These are phyloP conservation scores for Orbilia ellipsospora DNA, from an alignment of 2,329 filamentous ascomycete species.

Conservation along the genomic window DNA sequence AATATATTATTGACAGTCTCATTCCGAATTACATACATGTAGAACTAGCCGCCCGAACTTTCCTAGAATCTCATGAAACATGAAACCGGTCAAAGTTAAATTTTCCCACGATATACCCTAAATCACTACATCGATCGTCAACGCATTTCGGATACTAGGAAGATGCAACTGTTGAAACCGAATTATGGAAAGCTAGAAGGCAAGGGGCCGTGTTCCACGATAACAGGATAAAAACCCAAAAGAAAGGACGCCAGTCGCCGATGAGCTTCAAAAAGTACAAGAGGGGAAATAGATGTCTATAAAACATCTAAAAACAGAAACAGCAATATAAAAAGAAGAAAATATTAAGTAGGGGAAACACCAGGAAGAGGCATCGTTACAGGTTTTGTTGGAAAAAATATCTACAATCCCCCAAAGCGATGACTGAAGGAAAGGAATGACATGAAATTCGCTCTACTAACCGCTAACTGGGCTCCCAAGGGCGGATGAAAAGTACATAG, in stretches of 20 bases:
- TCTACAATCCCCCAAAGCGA: slow-evolving; percentile 55
- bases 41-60: no score
- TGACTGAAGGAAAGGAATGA: slow-evolving; percentile 19
- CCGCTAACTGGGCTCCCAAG: slow-evolving; percentile 45
- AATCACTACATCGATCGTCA: slow-evolving; percentile 23
- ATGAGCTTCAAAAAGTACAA: slow-evolving; percentile 11
- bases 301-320: slow-evolving; percentile 10
- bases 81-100: background rate
- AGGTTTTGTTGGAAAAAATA: slow-evolving; percentile 34
- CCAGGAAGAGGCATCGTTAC: slow-evolving; percentile 8
- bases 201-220: slow-evolving; percentile 7
- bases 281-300: slow-evolving; percentile 2
- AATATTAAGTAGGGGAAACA: background rate
- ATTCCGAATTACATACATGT: no score
- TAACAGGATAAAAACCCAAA: slow-evolving; percentile 5
- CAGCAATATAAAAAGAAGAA: background rate
- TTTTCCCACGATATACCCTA: background rate
- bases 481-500: background rate
- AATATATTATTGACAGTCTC: no score
- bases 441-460: slow-evolving; percentile 9
- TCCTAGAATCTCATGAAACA: background rate
- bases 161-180: slow-evolving; percentile 24
- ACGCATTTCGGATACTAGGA: slow-evolving; percentile 32
- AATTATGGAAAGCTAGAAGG: background rate
- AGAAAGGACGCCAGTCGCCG: slow-evolving; percentile 23